phyloP scores from a whole-genome alignment of 2,329 filamentous ascomycete genomes.

The Penicillium sumatraense region DNA sequence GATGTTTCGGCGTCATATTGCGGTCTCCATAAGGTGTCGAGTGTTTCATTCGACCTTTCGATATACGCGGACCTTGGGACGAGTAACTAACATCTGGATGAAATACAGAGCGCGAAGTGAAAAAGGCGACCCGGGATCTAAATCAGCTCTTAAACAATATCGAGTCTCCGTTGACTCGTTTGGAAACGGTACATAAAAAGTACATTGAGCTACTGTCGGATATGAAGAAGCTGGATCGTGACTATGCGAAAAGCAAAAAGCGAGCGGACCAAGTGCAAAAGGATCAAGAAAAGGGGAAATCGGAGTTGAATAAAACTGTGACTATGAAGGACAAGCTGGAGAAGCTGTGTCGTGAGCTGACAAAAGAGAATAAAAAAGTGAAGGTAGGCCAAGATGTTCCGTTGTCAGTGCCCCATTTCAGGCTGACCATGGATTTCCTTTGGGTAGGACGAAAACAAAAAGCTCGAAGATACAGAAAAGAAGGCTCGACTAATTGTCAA shows the following conservation, averaged over 20 bases:
- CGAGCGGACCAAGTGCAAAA: constrained; percentile 93
- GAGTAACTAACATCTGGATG: background rate
- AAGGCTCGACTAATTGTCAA: constrained; percentile 82
- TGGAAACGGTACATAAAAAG: constrained; percentile 86
- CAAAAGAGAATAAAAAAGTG: constrained; percentile 96
- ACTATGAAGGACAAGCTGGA: constrained; percentile 95
- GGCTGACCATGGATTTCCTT: background rate
- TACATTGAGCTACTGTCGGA: constrained; percentile 90
- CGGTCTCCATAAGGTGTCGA: background rate
- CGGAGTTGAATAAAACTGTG: constrained; percentile 86
- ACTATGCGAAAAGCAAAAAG: constrained; percentile 95
- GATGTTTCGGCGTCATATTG: no score
- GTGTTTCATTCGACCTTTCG: constrained; percentile 22
- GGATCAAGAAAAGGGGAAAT: constrained; percentile 87
- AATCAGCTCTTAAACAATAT: constrained; percentile 82
- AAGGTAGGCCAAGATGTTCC: constrained; percentile 65
- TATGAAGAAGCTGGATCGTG: constrained; percentile 93
- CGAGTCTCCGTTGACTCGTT: constrained; percentile 88
- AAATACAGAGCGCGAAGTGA: constrained; percentile 81
- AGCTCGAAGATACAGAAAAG: constrained; percentile 82
- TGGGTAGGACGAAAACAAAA: constrained; percentile 84
- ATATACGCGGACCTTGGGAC: constrained; percentile 30
- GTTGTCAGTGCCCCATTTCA: constrained; percentile 6
- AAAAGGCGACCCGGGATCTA: constrained; percentile 89
- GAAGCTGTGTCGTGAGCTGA: constrained; percentile 91